Evolutionary conservation across 192 early-diverging fungal species (phyloP).

Genomic region (Coemansia sp.): DNA sequence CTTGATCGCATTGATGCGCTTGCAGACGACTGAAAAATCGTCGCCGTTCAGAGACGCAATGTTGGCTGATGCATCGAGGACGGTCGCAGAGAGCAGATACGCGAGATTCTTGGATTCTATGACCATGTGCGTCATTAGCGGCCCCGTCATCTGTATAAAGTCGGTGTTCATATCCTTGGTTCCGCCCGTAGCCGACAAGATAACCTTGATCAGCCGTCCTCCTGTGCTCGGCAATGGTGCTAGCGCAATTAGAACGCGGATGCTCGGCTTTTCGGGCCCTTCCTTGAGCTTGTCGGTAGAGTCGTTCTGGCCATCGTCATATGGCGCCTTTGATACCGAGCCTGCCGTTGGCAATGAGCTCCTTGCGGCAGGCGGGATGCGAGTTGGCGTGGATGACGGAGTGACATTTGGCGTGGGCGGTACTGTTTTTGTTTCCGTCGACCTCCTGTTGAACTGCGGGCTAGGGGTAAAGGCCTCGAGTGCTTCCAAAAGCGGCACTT

Average conservation of each 20-base stretch:
- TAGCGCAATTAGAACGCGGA: constrained; percentile 33
- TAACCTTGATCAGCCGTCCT: constrained; percentile 33
- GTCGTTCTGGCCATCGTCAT: neutral
- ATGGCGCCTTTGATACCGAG: neutral
- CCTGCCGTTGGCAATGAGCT: neutral
- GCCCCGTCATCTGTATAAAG: constrained; percentile 45
- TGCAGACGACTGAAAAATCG: constrained; percentile 43
- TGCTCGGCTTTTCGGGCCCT: neutral
- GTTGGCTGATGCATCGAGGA: constrained; percentile 44
- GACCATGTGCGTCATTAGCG: constrained; percentile 32
- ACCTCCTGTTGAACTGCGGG: neutral
- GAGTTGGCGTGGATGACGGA: neutral
- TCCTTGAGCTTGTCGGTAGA: neutral
- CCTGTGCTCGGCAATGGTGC: constrained; percentile 27
- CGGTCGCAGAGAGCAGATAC: constrained; percentile 33
- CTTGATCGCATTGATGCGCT: constrained; percentile 35
- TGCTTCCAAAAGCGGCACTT: neutral
- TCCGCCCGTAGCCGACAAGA: constrained; percentile 29
- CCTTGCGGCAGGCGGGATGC: neutral
- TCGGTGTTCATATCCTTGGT: constrained; percentile 39
- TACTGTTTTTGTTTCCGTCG: neutral
- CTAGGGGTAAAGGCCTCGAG: neutral
- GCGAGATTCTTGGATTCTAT: constrained; percentile 31
- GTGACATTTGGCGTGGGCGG: constrained; percentile 5
- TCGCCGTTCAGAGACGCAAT: constrained; percentile 40